Evolutionary conservation across 352 stramenopile species (phyloP), one percentile per base, ranked within the genome.

Genomic region (Globisporangium echinulatum): DNA sequence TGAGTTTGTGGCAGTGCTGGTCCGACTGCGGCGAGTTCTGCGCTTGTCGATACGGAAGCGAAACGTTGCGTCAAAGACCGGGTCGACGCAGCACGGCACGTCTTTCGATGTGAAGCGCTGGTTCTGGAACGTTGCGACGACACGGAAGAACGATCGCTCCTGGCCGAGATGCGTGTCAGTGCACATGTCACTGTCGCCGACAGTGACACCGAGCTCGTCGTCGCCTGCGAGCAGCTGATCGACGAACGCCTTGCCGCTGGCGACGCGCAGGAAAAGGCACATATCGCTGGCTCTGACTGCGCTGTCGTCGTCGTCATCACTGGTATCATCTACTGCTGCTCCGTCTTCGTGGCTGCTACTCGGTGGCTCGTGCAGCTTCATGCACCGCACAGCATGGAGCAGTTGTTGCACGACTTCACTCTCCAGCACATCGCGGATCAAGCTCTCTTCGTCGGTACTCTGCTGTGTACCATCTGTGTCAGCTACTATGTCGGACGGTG

Each of bases 391-490:
- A 5, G 69, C 58, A 11, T 70, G 56, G 9, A 92, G 68, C 40
- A 92, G 58, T 49, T 88, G 79, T 61, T 89, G 75, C n/a, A 91
- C 76, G 7, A 91, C 52, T 33, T 91, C 81, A 63, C 79, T 91
- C 61, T 90, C 71, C 11, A 93, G 58, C 10, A 93, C 74, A 11
- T 88, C 72, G 6, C 66, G 68, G 9, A 92, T 73, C 8, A 91
- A 44, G 7, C 66, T 51, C 36, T 77, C 74, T 46, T 75, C 61
- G 5, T 62, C 55, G 0, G 10, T 17, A 14, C 70, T 66, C 39
- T 67, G 50, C 14, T 42, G 42, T 0, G 25, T 39, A 36, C 13
- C 51, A 56, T 47, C 49, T 2, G 9, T 19, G 5, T 17, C 61
- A 38, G 52, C 60, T 0, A 37, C 59, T 0, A 49, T 25, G 25